A percentile compares a stretch with the other conserved stretches of the same genome.
phyloP scores from a whole-genome alignment of 1,284 basidiomycete species.

The Cryptococcus amylolentus region DNA sequence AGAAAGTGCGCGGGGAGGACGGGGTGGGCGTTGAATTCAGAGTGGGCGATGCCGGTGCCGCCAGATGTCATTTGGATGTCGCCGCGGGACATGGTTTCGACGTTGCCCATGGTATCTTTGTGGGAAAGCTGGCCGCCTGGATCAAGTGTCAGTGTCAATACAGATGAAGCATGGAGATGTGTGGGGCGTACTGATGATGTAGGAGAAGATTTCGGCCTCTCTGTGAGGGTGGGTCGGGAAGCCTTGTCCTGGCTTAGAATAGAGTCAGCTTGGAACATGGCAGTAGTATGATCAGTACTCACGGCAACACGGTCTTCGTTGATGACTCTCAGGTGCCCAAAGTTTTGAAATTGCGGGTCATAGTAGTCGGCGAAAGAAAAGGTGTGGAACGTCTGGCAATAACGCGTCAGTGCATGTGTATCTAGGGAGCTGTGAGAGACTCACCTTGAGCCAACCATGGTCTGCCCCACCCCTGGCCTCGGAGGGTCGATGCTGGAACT shows the following conservation, averaged over 20 bases:
- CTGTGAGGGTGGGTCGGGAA: constrained; percentile 82
- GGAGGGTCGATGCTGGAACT: constrained; percentile 55
- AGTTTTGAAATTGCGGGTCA: constrained; percentile 50
- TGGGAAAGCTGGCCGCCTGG: constrained; percentile 46
- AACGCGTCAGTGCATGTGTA: background rate
- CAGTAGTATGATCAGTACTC: constrained; percentile 8
- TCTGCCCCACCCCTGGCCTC: constrained; percentile 72
- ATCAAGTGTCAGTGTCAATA: constrained; percentile 43
- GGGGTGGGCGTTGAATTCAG: constrained; percentile 67
- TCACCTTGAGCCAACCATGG: constrained; percentile 85
- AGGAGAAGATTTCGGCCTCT: constrained; percentile 89
- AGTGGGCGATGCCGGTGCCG: constrained; percentile 54
- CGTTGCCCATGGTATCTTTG: constrained; percentile 84
- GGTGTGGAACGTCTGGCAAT: constrained; percentile 66
- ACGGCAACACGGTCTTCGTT: constrained; percentile 83
- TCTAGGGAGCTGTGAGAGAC: constrained; percentile 47
- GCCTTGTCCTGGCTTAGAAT: constrained; percentile 58
- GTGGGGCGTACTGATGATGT: constrained; percentile 53
- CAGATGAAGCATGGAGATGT: background rate
- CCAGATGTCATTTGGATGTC: constrained; percentile 87
- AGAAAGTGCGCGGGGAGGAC: constrained; percentile 67
- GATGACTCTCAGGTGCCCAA: constrained; percentile 56
- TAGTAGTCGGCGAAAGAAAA: constrained; percentile 77
- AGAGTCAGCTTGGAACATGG: background rate
- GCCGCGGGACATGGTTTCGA: constrained; percentile 79